Evolutionary conservation across 306 rosid species (phyloP).

Genomic region (Cyamopsis tetragonoloba): DNA sequence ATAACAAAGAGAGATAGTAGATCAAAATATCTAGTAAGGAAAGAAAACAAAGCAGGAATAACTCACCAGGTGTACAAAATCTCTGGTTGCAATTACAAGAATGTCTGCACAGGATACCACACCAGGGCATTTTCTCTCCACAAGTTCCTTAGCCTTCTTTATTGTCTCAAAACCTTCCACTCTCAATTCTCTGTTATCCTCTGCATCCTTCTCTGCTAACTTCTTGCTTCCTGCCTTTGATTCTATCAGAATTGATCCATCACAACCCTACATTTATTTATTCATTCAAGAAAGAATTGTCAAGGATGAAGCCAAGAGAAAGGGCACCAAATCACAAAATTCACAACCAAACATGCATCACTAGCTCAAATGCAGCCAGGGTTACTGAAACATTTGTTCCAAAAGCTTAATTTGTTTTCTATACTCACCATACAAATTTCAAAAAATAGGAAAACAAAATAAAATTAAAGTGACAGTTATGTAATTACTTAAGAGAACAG

Average conservation of each 20-base stretch:
- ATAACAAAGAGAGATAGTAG: not conserved
- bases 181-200: constrained; percentile 63
- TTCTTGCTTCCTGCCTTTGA: constrained; percentile 52
- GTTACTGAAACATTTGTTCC: not conserved
- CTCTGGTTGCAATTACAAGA: constrained; percentile 91
- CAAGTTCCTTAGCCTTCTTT: constrained; percentile 69
- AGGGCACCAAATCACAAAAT: not conserved
- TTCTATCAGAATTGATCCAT: constrained; percentile 67
- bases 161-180: constrained; percentile 65
- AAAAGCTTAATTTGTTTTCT: not conserved
- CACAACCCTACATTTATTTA: constrained; percentile 67
- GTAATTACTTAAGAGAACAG: too few species aligned
- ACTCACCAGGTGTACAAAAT: constrained; percentile 74
- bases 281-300: not conserved
- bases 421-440: too few species aligned
- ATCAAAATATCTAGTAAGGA: not conserved
- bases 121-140: constrained; percentile 82
- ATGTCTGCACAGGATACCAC: constrained; percentile 92
- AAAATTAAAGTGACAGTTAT: too few species aligned
- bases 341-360: not conserved
- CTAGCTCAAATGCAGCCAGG: not conserved
- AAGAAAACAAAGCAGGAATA: not conserved
- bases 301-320: not conserved
- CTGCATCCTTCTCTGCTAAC: constrained; percentile 77
- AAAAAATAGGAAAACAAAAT: too few species aligned